A percentile compares a stretch with the other conserved stretches of the same genome.
Evolutionary conservation across 371 early-diverging fungal species (phyloP).

Genomic region (Mucor indicus): DNA sequence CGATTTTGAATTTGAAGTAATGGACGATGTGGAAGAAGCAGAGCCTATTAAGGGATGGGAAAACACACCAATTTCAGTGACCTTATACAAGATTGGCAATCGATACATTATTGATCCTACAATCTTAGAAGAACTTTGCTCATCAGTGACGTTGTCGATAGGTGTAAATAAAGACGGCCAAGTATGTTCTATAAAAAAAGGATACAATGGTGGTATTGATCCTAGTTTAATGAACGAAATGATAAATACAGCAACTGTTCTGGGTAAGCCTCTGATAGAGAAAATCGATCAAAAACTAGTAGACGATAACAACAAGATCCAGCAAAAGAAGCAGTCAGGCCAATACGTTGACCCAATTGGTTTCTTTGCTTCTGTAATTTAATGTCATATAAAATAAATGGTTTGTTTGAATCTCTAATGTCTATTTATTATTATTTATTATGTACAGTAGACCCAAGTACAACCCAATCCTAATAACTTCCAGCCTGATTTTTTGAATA

Average conservation of each 20-base stretch:
- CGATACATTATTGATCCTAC: slow-evolving; percentile 86
- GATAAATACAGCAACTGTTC: slow-evolving; percentile 65
- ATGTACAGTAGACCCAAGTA: slow-evolving; percentile 2
- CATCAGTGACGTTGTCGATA: slow-evolving; percentile 76
- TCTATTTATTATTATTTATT: neutral
- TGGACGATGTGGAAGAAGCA: slow-evolving; percentile 84
- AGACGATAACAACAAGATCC: slow-evolving; percentile 44
- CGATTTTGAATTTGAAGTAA: slow-evolving; percentile 83
- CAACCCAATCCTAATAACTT: neutral
- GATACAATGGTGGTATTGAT: slow-evolving; percentile 70
- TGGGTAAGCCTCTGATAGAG: slow-evolving; percentile 57
- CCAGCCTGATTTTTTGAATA: slow-evolving; percentile 4
- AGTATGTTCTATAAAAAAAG: slow-evolving; percentile 84
- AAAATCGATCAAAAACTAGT: slow-evolving; percentile 52
- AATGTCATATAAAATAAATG: slow-evolving; percentile 2
- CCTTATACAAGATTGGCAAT: slow-evolving; percentile 83
- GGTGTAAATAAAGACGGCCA: slow-evolving; percentile 78
- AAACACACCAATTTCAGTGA: slow-evolving; percentile 77
- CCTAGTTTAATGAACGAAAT: slow-evolving; percentile 77
- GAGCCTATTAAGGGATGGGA: slow-evolving; percentile 73
- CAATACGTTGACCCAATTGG: slow-evolving; percentile 55
- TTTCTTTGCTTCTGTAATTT: slow-evolving; percentile 59
- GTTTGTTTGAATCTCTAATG: neutral
- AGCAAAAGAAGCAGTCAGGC: slow-evolving; percentile 44
- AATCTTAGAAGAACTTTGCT: slow-evolving; percentile 82